A percentile compares a stretch with the other conserved stretches of the same genome.
These are phyloP conservation scores for Leccinum imitatum DNA, from an alignment of 768 basidiomycete species.

Conservation along the genomic window DNA sequence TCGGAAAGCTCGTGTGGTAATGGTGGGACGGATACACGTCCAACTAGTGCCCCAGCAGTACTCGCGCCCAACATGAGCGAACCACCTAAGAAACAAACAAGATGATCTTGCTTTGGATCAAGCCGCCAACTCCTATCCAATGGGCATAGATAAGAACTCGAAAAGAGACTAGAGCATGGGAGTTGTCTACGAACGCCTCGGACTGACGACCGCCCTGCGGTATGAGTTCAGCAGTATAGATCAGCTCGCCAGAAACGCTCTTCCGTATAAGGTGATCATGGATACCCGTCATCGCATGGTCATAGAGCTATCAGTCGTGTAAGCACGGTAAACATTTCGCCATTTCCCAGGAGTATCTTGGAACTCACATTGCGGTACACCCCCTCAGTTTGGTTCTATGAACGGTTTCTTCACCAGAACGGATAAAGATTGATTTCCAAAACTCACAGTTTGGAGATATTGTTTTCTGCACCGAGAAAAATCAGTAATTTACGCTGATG, in stretches of 20 bases:
- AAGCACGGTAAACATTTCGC: background rate
- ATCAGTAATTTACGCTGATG: slow-evolving; percentile 2
- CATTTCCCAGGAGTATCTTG: background rate
- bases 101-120: slow-evolving; percentile 89
- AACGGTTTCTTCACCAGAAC: slow-evolving; percentile 4
- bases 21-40: slow-evolving; percentile 68
- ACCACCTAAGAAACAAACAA: slow-evolving; percentile 93
- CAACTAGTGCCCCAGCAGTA: slow-evolving; percentile 51
- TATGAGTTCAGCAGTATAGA: slow-evolving; percentile 81
- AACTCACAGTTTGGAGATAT: slow-evolving; percentile 33
- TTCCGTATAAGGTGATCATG: slow-evolving; percentile 52
- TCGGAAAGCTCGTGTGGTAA: slow-evolving; percentile 58
- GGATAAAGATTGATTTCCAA: background rate
- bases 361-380: slow-evolving; percentile 71
- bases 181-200: slow-evolving; percentile 34
- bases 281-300: slow-evolving; percentile 79
- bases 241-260: slow-evolving; percentile 56
- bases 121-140: slow-evolving; percentile 64
- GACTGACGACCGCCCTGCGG: slow-evolving; percentile 46
- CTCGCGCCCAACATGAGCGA: slow-evolving; percentile 90
- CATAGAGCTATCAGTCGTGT: slow-evolving; percentile 72
- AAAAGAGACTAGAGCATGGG: background rate
- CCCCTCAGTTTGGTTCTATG: slow-evolving; percentile 66
- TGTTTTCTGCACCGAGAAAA: slow-evolving; percentile 24
- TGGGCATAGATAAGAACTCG: slow-evolving; percentile 8